Conservation (phyloP, 805 yeast genomes). For the Sungouiozyma intestinalis region DNA sequence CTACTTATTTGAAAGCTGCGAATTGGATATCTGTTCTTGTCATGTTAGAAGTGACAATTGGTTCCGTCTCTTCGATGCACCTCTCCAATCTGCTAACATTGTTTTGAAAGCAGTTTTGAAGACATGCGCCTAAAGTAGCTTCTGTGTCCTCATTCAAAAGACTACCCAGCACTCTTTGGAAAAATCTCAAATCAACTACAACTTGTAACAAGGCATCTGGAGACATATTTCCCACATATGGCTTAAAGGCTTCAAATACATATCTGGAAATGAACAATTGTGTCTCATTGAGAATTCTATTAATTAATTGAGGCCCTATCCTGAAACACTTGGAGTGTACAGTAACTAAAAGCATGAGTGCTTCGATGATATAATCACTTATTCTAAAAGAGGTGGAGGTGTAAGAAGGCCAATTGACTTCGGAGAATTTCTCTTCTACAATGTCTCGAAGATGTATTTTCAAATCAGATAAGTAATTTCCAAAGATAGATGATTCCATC, state of each 20-base stretch:
- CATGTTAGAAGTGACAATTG: constrained; percentile 24
- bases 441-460: constrained; percentile 33
- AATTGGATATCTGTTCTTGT: constrained; percentile 24
- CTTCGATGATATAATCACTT: constrained; percentile 39
- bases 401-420: constrained; percentile 35
- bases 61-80: constrained; percentile 21
- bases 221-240: constrained; percentile 36
- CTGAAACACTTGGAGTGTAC: constrained; percentile 42
- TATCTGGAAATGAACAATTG: constrained; percentile 30
- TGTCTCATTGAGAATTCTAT: constrained; percentile 35
- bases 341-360: constrained; percentile 37
- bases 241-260: constrained; percentile 33
- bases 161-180: constrained; percentile 27
- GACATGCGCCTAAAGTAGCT: constrained; percentile 22
- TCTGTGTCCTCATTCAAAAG: constrained; percentile 25
- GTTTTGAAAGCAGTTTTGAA: constrained; percentile 27
- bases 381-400: constrained; percentile 31
- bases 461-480: constrained; percentile 41
- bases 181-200: constrained; percentile 44
- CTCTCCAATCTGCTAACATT: constrained; percentile 16
- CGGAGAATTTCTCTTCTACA: constrained; percentile 32
- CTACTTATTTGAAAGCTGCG: constrained; percentile 24
- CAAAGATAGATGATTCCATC: constrained; percentile 44
- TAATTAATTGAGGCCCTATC: constrained; percentile 38
- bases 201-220: constrained; percentile 41